phyloP scores from a whole-genome alignment of 2,329 filamentous ascomycete genomes.

The Cryphonectria parasitica region DNA sequence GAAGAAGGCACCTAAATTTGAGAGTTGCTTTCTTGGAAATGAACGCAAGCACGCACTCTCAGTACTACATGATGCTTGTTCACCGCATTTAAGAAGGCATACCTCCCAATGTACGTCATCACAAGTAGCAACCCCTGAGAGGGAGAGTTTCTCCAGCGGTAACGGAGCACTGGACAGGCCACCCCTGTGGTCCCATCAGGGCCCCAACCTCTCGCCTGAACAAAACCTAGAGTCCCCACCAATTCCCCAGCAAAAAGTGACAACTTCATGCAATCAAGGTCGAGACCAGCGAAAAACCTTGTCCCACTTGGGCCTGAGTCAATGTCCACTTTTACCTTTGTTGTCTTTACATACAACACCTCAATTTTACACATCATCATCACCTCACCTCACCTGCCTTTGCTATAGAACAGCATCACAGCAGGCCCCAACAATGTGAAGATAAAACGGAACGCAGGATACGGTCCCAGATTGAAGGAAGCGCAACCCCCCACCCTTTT shows the following conservation, averaged over 20 bases:
- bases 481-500: neutral
- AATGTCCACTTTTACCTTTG: neutral
- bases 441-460: neutral
- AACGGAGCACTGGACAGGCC: neutral
- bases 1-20: neutral
- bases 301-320: neutral
- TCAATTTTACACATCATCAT: neutral
- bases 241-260: neutral
- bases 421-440: neutral
- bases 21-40: neutral
- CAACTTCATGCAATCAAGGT: constrained; percentile 2
- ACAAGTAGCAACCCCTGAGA: neutral
- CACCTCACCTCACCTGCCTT: neutral
- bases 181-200: neutral
- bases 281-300: neutral
- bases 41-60: too few species aligned
- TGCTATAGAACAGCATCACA: neutral
- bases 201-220: neutral
- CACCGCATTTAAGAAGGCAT: neutral
- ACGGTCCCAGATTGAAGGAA: neutral
- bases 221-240: neutral
- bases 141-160: neutral
- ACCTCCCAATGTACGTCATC: neutral
- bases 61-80: neutral
- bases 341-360: neutral